phyloP scores from a whole-genome alignment of 805 yeast genomes.

The Schwanniomyces vanrijiae region DNA sequence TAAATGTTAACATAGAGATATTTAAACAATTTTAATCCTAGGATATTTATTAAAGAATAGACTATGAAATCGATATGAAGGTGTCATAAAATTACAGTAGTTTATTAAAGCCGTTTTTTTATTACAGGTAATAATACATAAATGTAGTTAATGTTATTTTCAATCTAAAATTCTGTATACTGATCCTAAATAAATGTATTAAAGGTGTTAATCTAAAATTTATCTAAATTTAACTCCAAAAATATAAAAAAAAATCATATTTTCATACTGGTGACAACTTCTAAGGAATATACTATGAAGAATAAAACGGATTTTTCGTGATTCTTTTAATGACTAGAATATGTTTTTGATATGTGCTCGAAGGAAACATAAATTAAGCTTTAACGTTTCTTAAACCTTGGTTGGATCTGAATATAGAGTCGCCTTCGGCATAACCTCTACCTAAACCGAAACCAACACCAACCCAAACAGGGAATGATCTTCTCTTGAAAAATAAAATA shows the following conservation, averaged over 20 bases:
- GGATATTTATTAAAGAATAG: no score
- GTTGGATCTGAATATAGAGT: constrained; percentile 84
- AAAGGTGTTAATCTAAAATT: not conserved
- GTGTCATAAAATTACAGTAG: no score
- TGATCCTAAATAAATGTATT: not conserved
- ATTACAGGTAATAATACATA: no score
- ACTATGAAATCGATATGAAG: no score
- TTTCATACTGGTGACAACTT: not conserved
- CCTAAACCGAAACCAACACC: constrained; percentile 98
- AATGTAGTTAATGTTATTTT: no score
- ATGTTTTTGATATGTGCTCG: not conserved
- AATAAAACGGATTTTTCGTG: not conserved
- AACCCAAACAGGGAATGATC: constrained; percentile 97
- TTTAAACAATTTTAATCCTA: no score
- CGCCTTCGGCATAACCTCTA: constrained; percentile 97
- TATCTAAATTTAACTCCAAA: not conserved
- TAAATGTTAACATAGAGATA: no score
- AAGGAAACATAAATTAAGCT: constrained; percentile 40
- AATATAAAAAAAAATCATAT: not conserved
- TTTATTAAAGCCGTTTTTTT: no score
- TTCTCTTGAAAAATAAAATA: constrained; percentile 84
- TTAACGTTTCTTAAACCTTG: constrained; percentile 76
- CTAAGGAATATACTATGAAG: not conserved
- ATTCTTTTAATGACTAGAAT: not conserved
- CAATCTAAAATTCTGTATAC: not conserved